Evolutionary conservation across 306 rosid species (phyloP), one percentile per base, ranked within the genome.

Genomic region (Gleditsia sinensis): DNA sequence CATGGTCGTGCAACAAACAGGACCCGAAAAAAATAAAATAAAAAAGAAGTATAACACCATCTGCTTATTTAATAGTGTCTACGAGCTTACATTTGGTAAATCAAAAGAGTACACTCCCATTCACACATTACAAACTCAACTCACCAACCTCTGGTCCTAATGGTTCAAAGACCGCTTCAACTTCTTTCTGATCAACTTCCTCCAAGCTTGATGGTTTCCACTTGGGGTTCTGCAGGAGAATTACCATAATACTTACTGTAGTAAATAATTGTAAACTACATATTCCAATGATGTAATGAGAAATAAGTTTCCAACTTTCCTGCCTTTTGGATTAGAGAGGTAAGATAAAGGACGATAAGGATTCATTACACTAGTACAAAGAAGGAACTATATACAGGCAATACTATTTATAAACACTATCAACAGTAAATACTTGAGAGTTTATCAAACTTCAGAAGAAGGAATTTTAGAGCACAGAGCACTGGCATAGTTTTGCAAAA

Each of bases 171-270:
- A 90, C 79, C 10, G 90, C 80, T 71, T 90, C 91, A 68, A 88
- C 86, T 82, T 90, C 93, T 23, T 48, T 79, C 1, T 69, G 64
- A 75, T 86, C 83, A 67, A 95, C 87, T 71, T 90, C 98, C 76
- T 88, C 90, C 82, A 92, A 70, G 8, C 78, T 81, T 34, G 92
- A 45, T 16, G 98, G 99, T 75, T 90, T 72, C 99, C 99, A 95
- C 66, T 83, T 84, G 0, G 97, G 99, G 72, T 88, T 92, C 99
- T 95, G 96, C 86, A 65, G 14, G 30, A 12, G 33, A 71, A 73
- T 54, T 20, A 25, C 42, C 25, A 48, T 50, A 45, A 66, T 27
- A 59, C 45, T 74, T 36, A 20, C 20, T 17, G 50, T 28, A 39
- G 4, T n/a, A 71, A 69, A 42, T 19, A 25, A n/a, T n/a, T n/a